Percentiles rank a stretch among this genome's conserved stretches.
Conservation (phyloP, 2,329 filamentous ascomycete genomes). For the Penicillium sp. region DNA sequence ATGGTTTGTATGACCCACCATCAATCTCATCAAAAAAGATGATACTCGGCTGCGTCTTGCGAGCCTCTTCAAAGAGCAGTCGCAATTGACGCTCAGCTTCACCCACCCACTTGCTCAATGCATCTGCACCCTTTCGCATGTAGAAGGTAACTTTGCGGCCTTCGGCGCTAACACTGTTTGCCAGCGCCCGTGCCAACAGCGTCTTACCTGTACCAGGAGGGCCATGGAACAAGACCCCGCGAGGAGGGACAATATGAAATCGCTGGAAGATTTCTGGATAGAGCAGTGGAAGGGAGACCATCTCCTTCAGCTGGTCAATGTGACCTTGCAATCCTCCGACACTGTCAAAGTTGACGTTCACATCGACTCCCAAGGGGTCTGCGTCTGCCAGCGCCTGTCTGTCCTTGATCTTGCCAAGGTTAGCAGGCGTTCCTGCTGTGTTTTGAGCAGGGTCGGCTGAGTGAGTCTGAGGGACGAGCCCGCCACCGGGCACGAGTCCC, state of each 20-base stretch:
- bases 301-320: slow-evolving; percentile 96
- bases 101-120: slow-evolving; percentile 96
- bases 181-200: slow-evolving; percentile 84
- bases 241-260: slow-evolving; percentile 88
- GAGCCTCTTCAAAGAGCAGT: slow-evolving; percentile 88
- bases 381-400: slow-evolving; percentile 87
- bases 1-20: slow-evolving; percentile 46
- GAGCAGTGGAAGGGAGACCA: slow-evolving; percentile 88
- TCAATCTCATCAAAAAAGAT: slow-evolving; percentile 99
- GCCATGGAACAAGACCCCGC: slow-evolving; percentile 93
- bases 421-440: slow-evolving; percentile 61
- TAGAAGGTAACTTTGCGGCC: slow-evolving; percentile 97
- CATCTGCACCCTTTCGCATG: slow-evolving; percentile 98
- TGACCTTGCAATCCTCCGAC: slow-evolving; percentile 89
- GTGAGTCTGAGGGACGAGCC: slow-evolving; percentile 50
- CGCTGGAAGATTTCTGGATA: slow-evolving; percentile 91
- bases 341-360: slow-evolving; percentile 87
- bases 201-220: slow-evolving; percentile 98
- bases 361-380: slow-evolving; percentile 86
- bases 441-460: slow-evolving; percentile 51
- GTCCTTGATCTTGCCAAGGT: slow-evolving; percentile 90
- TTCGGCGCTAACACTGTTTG: slow-evolving; percentile 81
- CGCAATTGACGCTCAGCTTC: slow-evolving; percentile 94
- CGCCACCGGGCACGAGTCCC: slow-evolving; percentile 53
- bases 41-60: slow-evolving; percentile 94